Base-by-base conservation (phyloP, 1,284 basidiomycete species). In the Sporisorium graminicola region DNA sequence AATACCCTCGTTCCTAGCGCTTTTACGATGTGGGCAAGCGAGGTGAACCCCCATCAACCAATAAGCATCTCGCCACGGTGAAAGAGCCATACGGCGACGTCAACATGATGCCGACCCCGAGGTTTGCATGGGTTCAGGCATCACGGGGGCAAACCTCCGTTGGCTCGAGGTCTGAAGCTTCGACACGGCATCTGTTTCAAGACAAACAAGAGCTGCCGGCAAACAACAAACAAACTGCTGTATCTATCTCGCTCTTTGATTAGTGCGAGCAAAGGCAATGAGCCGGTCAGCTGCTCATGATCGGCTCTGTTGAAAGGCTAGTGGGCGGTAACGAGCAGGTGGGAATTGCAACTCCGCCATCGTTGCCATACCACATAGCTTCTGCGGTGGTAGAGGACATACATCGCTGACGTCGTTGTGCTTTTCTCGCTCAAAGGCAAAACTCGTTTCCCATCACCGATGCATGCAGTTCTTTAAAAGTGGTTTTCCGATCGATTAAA, bases 371-470 rank as follows among this genome's bases (percentile, higher is more conserved):
- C 6, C 8, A 3, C n/a, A 20, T 3, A 44, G 43, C 10, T 12
- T 24, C 22, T 6, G 22, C 22, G 44, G 12, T 9, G 24, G 29
- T 12, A 12, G 31, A 9, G 18, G 50, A 12, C 9, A 6, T 5
- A 24, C 22, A 53, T 24, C 58, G 50, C 49, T 64, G 61, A 64
- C 54, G 61, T 64, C 61, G 54, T 33, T 29, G 49, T 64, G 61
- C 61, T 64, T 64, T 31, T 44, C n/a, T n/a, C n/a, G n/a, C n/a
- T n/a, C n/a, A n/a, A n/a, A n/a, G n/a, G n/a, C n/a, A n/a, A n/a
- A n/a, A n/a, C n/a, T n/a, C n/a, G n/a, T n/a, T n/a, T n/a, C 43
- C 4, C 1, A 60, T 52, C 40, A 42, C 50, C 40, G 47, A 50
- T 59, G 5, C n/a, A n/a, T n/a, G n/a, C n/a, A n/a, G n/a, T n/a